Conservation (phyloP, 2,329 filamentous ascomycete species). For the Celoporthe dispersa region DNA sequence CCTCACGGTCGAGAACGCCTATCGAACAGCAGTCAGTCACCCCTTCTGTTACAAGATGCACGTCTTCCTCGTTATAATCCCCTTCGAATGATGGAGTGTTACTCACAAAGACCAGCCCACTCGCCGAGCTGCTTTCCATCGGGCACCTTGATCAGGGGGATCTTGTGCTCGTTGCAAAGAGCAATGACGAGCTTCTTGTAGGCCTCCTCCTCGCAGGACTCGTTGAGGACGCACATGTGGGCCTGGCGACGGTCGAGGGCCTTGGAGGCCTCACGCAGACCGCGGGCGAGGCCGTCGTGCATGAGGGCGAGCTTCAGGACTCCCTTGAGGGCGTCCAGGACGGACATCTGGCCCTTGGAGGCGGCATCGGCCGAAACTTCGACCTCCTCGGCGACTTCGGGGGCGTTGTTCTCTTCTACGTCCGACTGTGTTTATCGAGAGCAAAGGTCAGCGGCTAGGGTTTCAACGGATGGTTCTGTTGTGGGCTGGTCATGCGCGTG, state of each 20-base stretch:
- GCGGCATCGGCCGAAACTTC: slow-evolving; percentile 92
- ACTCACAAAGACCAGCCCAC: slow-evolving; percentile 99
- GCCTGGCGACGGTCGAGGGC: slow-evolving; percentile 97
- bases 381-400: slow-evolving; percentile 85
- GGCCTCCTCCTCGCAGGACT: slow-evolving; percentile 99
- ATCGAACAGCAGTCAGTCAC: slow-evolving; percentile 19
- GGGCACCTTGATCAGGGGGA: slow-evolving; percentile 99
- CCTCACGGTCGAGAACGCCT: slow-evolving; percentile 99
- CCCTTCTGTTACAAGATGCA: background rate
- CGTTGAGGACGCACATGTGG: slow-evolving; percentile 99
- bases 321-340: slow-evolving; percentile 98
- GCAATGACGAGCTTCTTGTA: slow-evolving; percentile 99
- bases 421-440: slow-evolving; percentile 74
- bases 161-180: slow-evolving; percentile 99
- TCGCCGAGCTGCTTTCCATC: slow-evolving; percentile 99
- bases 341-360: slow-evolving; percentile 92
- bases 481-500: slow-evolving; percentile 23
- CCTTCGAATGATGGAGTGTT: slow-evolving; percentile 22
- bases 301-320: slow-evolving; percentile 98
- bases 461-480: slow-evolving; percentile 27
- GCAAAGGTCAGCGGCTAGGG: slow-evolving; percentile 33
- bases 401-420: slow-evolving; percentile 98
- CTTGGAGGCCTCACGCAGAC: slow-evolving; percentile 98
- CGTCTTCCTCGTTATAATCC: background rate
- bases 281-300: slow-evolving; percentile 98